Percentiles rank a stretch among this genome's conserved stretches.
Evolutionary conservation across 192 early-diverging fungal genomes (phyloP).

Genomic region (Rhizoclosmatium globosum): DNA sequence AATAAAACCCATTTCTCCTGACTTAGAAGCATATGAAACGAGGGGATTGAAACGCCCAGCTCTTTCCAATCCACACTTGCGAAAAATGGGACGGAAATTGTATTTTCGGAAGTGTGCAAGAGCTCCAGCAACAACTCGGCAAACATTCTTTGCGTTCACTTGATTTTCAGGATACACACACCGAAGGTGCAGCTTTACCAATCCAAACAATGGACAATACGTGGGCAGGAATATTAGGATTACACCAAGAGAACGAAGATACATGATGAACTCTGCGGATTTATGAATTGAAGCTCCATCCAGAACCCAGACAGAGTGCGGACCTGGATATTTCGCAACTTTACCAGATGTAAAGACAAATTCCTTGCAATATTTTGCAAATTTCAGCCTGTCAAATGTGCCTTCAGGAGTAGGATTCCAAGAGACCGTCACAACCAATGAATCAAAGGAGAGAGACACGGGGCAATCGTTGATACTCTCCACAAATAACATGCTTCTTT

Average conservation of each 20-base stretch:
- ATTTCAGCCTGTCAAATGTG: constrained; percentile 28
- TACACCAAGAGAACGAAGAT: constrained; percentile 19
- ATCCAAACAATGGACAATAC: constrained; percentile 36
- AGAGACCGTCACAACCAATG: constrained; percentile 21
- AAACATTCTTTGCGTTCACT: neutral
- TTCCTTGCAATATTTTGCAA: neutral
- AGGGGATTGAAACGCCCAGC: constrained; percentile 6
- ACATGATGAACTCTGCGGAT: neutral
- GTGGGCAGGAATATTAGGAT: constrained; percentile 35
- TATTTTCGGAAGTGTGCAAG: neutral
- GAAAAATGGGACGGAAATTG: constrained; percentile 3
- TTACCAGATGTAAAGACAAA: constrained; percentile 22
- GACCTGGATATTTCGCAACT: constrained; percentile 27
- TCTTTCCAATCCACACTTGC: neutral
- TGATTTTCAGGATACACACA: neutral
- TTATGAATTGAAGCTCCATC: constrained; percentile 38
- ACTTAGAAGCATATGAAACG: neutral
- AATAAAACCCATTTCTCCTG: neutral
- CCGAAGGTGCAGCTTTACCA: neutral
- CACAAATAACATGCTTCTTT: constrained; percentile 16
- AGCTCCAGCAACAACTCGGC: neutral
- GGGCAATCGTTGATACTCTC: constrained; percentile 1
- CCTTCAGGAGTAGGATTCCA: constrained; percentile 20
- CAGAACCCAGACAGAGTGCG: constrained; percentile 33
- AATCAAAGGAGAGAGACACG: neutral